Percentiles rank a stretch among this genome's conserved stretches.
Conservation (phyloP, 169 alveolate species). For the Plasmodium gonderi region DNA sequence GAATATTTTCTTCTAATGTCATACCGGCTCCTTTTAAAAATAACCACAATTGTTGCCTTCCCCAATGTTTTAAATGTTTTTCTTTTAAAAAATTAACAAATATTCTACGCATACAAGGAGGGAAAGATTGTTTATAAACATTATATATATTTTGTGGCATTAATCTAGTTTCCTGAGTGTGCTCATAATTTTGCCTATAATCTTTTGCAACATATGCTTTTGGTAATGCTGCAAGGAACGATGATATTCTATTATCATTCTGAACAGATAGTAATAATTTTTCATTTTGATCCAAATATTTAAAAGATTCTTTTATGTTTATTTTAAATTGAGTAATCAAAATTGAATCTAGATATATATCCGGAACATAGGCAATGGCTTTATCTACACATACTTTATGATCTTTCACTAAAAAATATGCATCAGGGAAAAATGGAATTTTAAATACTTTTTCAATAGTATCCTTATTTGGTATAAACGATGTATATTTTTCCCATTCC, state of each 20-base stretch:
- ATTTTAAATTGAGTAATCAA: slow-evolving; percentile 76
- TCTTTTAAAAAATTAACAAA: slow-evolving; percentile 86
- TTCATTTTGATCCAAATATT: slow-evolving; percentile 69
- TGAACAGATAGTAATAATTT: slow-evolving; percentile 41
- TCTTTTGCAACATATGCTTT: slow-evolving; percentile 75
- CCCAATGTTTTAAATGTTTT: slow-evolving; percentile 90
- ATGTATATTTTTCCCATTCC: slow-evolving; percentile 78
- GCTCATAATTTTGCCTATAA: slow-evolving; percentile 73
- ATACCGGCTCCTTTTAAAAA: slow-evolving; percentile 92
- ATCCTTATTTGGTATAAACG: slow-evolving; percentile 46
- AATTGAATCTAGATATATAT: slow-evolving; percentile 75
- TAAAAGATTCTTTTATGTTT: slow-evolving; percentile 72
- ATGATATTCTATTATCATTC: slow-evolving; percentile 75
- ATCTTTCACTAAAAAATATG: slow-evolving; percentile 76
- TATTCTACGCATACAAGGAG: slow-evolving; percentile 93
- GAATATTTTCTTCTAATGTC: slow-evolving; percentile 90
- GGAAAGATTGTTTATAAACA: slow-evolving; percentile 88
- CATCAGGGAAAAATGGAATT: slow-evolving; percentile 87
- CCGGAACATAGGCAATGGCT: slow-evolving; percentile 80
- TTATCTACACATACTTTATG: slow-evolving; percentile 76
- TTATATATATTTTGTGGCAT: slow-evolving; percentile 66
- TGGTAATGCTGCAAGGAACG: slow-evolving; percentile 71
- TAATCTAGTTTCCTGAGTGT: slow-evolving; percentile 46
- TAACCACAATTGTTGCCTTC: slow-evolving; percentile 92
- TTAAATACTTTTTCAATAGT: slow-evolving; percentile 38